A percentile compares a stretch with the other conserved stretches of the same genome.
phyloP scores from a whole-genome alignment of 164 flowering plant genomes.

The Piper betle region DNA sequence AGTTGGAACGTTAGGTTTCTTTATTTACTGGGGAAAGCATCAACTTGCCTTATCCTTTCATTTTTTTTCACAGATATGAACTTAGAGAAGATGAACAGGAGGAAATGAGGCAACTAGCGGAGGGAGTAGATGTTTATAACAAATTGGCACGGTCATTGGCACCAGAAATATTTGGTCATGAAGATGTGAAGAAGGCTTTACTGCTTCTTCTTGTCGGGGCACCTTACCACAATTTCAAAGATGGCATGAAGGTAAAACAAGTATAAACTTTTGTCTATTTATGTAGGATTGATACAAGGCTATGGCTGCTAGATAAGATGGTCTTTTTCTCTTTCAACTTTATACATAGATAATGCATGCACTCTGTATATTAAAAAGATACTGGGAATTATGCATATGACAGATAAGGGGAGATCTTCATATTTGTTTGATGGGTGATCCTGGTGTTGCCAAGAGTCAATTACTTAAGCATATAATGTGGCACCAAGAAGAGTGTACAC shows the following conservation, averaged over 20 bases:
- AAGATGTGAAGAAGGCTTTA: conserved; percentile 92
- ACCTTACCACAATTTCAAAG: conserved; percentile 81
- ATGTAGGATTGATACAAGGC: not conserved
- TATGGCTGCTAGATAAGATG: not conserved
- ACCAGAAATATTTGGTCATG: conserved; percentile 99
- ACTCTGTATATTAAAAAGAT: not conserved
- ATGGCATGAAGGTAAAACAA: conserved; percentile 89
- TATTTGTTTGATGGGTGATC: conserved; percentile 98
- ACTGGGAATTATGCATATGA: conserved; percentile 7
- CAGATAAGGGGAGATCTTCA: conserved; percentile 98
- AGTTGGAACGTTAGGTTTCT: not conserved
- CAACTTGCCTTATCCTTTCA: not conserved
- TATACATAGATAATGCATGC: too few relatives aligned
- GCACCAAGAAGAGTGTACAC: conserved; percentile 99
- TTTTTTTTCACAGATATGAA: conserved; percentile 46
- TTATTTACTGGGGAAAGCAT: not conserved
- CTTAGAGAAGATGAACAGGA: conserved; percentile 79
- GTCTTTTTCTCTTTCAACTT: not conserved
- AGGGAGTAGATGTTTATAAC: conserved; percentile 91
- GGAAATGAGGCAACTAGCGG: conserved; percentile 68
- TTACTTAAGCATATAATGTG: conserved; percentile 93
- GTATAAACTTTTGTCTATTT: not conserved
- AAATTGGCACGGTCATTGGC: conserved; percentile 85
- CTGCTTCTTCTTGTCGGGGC: conserved; percentile 99
- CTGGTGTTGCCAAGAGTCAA: conserved; percentile 99